Base-by-base conservation (phyloP, 2,329 filamentous ascomycete genomes). In the Talaromyces sp. region DNA sequence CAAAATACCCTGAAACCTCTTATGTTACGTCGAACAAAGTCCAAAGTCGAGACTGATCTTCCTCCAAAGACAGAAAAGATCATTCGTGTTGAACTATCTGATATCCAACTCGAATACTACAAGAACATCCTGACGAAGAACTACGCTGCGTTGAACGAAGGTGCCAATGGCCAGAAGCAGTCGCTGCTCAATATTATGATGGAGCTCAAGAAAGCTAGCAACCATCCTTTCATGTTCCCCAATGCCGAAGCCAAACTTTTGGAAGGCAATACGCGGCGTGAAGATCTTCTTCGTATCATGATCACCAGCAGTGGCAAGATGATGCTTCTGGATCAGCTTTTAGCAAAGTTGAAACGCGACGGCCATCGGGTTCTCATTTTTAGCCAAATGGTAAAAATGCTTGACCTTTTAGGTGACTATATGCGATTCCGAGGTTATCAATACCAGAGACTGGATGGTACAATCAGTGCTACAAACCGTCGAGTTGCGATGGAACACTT, bases 311-410 rank as follows among this genome's bases (percentile, higher is more conserved):
- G 95, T 79, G 96, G 96, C 71, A 99, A 99, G 81, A 97, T 99
- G 95, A 98, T 98, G 93, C 84, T 99, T 58, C 86, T 99, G 7
- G 95, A 99, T 72, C 92, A 93, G 75, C 88, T 99, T n/a, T 85
- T 99, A 11, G 90, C 91, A 5, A 99, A 99, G 79, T 81, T 99
- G 70, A 97, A 91, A 77, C 91, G 90, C 70, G 95, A 99, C 73
- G 92, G 92, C 58, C 95, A 99, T 78, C 91, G 95, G 63, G 96
- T 99, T 13, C 82, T 99, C 68, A 98, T 99, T 69, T 99, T 99
- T 83, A 98, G 94, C 76, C 95, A 99, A 76, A 99, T 99, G 95
- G 96, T 99, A 40, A 96, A 92, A 75, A 98, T 99, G 91, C 86
- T 99, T 25, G 93, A 99, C 73, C 95, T 99, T 62, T 84, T 99